These are phyloP conservation scores for Candida orba DNA, from an alignment of 805 yeast genomes.

Conservation along the genomic window DNA sequence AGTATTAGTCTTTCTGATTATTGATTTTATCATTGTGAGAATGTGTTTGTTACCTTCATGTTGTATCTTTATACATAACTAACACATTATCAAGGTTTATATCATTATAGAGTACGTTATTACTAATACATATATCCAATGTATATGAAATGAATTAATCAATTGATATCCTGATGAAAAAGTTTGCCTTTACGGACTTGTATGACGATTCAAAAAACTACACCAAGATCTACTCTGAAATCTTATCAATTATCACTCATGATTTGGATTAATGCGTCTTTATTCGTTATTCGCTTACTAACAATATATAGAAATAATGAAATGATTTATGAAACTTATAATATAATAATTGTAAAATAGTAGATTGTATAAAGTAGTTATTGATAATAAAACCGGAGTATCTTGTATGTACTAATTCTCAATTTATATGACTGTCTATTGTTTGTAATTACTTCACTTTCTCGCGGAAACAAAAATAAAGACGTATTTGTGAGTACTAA, in stretches of 20 bases:
- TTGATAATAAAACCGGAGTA: no score
- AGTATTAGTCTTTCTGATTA: constrained; percentile 13
- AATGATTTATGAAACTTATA: no score
- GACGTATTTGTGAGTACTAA: background rate
- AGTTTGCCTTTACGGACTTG: constrained; percentile 27
- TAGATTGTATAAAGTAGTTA: no score
- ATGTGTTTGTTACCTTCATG: background rate
- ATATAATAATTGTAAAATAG: no score
- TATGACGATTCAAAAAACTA: constrained; percentile 30
- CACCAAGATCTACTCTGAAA: constrained; percentile 39
- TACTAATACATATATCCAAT: no score
- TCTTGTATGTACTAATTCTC: no score
- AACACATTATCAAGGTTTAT: no score
- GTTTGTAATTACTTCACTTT: no score
- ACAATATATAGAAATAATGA: background rate
- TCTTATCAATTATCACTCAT: background rate
- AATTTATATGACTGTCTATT: no score
- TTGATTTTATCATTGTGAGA: background rate
- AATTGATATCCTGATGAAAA: constrained; percentile 28
- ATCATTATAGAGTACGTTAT: no score
- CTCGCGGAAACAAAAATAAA: no score
- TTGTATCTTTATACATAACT: no score
- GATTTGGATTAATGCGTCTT: background rate
- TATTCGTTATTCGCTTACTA: background rate
- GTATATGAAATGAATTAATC: background rate